Evolutionary conservation across 192 early-diverging fungal species (phyloP), one percentile per base, ranked within the genome.

Genomic region (Dissophora globulifera): DNA sequence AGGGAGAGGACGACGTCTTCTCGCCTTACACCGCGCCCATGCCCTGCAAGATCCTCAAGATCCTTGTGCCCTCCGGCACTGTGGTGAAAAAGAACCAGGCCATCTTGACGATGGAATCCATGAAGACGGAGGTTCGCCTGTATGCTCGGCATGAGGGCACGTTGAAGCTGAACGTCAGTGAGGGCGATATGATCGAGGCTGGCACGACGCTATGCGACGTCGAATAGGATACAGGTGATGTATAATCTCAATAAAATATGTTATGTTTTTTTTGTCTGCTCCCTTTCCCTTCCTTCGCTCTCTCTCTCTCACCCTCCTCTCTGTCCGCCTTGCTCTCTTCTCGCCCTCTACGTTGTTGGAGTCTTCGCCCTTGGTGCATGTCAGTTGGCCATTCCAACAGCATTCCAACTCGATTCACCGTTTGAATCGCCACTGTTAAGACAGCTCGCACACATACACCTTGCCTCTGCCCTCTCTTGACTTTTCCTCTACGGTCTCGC

Each of bases 41-140:
- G 87, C 88, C 87, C 19, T 87, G 87, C 58, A 81, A 82, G 30
- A 82, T 88, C 35, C 81, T 88, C 50, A 83, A 83, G 75, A 70
- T 88, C 17, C 76, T 86, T 31, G 63, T 72, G 23, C 70, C 84
- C n/a, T 78, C 81, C 6, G 87, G 87, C 0, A 69, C 84, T 0
- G 51, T 47, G 6, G 84, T 88, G 19, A 85, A 79, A 54, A 87
- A 87, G 58, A 85, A 88, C 35, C 81, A 83, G 38, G 69, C 82
- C 8, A 68, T 89, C 31, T 62, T 89, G 59, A 88, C 87, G 6
- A 84, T 89, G 57, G 88, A 89, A 62, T 84, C 85, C 25, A 89
- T 89, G 87, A 89, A 89, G 67, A 88, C 85, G 13, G 87, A 88
- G 56, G 83, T 87, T 19, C 85, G 84, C 53, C 62, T 88, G 19